phyloP scores from a whole-genome alignment of 495 filamentous ascomycete genomes.

The Cairneyella variabilis region DNA sequence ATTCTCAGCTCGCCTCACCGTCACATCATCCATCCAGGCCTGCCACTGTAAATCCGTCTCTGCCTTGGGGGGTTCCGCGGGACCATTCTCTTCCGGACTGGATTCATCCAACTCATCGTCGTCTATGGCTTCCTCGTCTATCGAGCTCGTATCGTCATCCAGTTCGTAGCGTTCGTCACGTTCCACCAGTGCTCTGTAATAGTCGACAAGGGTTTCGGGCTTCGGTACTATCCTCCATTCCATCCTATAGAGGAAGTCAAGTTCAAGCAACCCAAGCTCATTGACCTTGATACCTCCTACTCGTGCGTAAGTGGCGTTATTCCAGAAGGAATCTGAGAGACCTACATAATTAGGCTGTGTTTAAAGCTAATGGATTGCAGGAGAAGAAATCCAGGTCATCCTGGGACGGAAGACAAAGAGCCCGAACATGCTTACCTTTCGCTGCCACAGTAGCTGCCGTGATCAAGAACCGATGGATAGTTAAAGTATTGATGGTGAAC shows the following conservation, averaged over 20 bases:
- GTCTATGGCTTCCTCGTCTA: too few relatives aligned
- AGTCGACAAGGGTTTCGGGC: constrained; percentile 87
- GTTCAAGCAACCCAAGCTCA: constrained; percentile 87
- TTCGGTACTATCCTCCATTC: constrained; percentile 97
- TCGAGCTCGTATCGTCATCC: constrained; percentile 18
- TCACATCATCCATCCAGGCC: constrained; percentile 27
- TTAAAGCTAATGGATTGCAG: too few relatives aligned
- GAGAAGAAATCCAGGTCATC: too few relatives aligned
- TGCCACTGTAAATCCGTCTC: constrained; percentile 23
- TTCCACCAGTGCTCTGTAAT: constrained; percentile 81
- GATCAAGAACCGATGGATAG: constrained; percentile 95
- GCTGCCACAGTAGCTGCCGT: constrained; percentile 91
- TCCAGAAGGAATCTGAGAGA: constrained; percentile 95
- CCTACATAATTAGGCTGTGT: too few relatives aligned
- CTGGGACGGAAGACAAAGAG: too few relatives aligned
- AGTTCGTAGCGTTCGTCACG: constrained; percentile 43
- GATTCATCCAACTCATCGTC: constrained; percentile 14
- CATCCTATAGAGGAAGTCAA: constrained; percentile 87
- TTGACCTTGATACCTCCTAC: constrained; percentile 87
- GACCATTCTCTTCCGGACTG: constrained; percentile 1
- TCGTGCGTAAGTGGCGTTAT: constrained; percentile 89
- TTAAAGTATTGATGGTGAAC: constrained; percentile 94
- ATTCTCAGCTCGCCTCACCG: not conserved
- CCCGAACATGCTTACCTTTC: too few relatives aligned
- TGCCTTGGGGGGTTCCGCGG: not conserved